Conservation (phyloP, 441 rosid genomes). For the Geranium incanum region DNA sequence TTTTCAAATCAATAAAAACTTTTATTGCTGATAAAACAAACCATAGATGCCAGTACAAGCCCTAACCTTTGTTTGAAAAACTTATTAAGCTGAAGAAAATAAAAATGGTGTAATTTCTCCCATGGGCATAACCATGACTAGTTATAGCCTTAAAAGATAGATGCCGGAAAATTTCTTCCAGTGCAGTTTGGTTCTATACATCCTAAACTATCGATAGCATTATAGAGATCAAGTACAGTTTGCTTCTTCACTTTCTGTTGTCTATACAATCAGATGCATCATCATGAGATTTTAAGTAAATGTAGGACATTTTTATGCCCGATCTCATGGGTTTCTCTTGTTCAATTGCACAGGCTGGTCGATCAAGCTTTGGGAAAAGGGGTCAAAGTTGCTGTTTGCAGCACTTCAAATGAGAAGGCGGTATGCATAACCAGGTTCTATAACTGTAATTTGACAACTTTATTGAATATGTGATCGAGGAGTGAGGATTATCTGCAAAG, state of each 20-base stretch:
- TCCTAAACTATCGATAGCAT: neutral
- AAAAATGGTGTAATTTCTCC: conserved; percentile 1
- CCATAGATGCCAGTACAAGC: neutral
- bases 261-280: neutral
- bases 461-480: conserved; percentile 14
- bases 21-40: too few species aligned
- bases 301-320: neutral
- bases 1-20: too few species aligned
- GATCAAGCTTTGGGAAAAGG: conserved; percentile 83
- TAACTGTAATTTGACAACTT: conserved; percentile 27
- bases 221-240: neutral
- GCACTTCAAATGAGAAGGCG: conserved; percentile 98
- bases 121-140: neutral
- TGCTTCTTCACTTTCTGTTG: conserved; percentile 5
- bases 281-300: neutral
- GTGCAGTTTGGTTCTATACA: neutral
- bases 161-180: neutral
- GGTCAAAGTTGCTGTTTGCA: conserved; percentile 86
- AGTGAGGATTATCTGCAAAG: neutral
- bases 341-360: conserved; percentile 47
- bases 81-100: neutral
- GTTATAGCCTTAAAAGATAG: neutral
- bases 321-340: conserved; percentile 15
- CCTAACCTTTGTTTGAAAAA: neutral
- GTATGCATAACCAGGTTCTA: conserved; percentile 57